Evolutionary conservation across 2,329 filamentous ascomycete genomes (phyloP), one percentile per base, ranked within the genome.

Genomic region (Leptographium radiaticola): DNA sequence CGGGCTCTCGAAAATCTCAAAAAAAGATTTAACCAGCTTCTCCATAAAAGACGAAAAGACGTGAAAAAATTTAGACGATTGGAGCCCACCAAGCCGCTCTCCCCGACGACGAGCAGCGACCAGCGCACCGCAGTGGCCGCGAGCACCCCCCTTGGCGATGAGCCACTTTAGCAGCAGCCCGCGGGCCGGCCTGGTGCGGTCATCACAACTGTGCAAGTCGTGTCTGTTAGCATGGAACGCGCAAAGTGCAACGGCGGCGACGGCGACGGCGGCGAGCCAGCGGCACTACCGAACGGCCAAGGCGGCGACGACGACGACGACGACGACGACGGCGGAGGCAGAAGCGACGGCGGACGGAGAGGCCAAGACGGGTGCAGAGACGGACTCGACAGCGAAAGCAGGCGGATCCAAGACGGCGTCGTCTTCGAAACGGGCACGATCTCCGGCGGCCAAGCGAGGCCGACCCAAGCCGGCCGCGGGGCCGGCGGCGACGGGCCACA

Each of bases 131-230:
- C 34, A 36, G 12, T 10, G 9, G 12, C 34, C 34, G 34, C 12
- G 34, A 9, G 12, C 34, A 13, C 9, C 9, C 9, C 34, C 12
- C 34, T 8, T 6, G 34, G 39, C 38, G 61, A 69, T 69, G 67
- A 66, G 68, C 59, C 65, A 58, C 59, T 59, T 67, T 58, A 59
- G 63, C 25, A 16, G 38, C 33, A 60, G 62, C 45, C 59, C 58
- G 36, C 58, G 60, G 54, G 56, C 62, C 42, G 59, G 61, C 46
- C 63, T 62, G 52, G 58, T 66, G 49, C 60, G 60, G 56, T 57
- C 55, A n/a, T 59, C 60, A 2, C 62, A 63, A 50, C 54, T 64
- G 54, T 66, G 63, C 55, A 56, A 63, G 30, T 60, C 63, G 53
- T 67, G 63, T 55, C 56, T 58, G 13, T 10, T 43, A 4, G 20